phyloP scores from a whole-genome alignment of 1,284 basidiomycete species.

The Ustanciosporium gigantosporum region DNA sequence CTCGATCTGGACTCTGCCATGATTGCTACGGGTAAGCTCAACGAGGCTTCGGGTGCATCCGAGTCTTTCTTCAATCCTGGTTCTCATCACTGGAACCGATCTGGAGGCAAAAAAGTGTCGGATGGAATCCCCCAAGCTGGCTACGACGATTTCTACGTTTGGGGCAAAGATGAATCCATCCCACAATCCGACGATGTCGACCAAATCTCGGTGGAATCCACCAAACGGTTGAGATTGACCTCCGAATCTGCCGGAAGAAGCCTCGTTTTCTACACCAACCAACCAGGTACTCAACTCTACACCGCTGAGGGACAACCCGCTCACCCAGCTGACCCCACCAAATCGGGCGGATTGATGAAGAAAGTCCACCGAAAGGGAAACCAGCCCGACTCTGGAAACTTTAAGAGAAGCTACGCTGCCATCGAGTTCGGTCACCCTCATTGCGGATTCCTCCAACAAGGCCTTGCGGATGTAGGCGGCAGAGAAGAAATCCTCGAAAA shows the following conservation, averaged over 20 bases:
- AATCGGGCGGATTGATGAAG: constrained; percentile 33
- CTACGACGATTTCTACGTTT: constrained; percentile 56
- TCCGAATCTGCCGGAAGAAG: constrained; percentile 32
- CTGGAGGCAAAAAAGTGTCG: constrained; percentile 26
- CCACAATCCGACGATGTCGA: constrained; percentile 21
- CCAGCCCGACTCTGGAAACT: constrained; percentile 25
- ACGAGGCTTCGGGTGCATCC: background rate
- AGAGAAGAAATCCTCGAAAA: constrained; percentile 41
- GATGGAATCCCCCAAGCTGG: constrained; percentile 25
- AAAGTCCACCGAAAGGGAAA: constrained; percentile 27
- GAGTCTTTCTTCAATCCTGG: constrained; percentile 24
- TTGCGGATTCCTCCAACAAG: constrained; percentile 41
- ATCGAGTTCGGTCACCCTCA: constrained; percentile 57
- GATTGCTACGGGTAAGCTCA: constrained; percentile 44
- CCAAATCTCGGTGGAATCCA: constrained; percentile 17
- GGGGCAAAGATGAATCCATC: constrained; percentile 21
- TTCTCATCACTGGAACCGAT: constrained; percentile 34
- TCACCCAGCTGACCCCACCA: constrained; percentile 22
- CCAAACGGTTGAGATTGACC: constrained; percentile 22
- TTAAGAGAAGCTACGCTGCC: constrained; percentile 31
- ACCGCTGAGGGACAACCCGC: constrained; percentile 35
- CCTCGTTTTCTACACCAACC: constrained; percentile 47
- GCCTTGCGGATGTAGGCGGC: constrained; percentile 28
- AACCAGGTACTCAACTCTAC: constrained; percentile 52
- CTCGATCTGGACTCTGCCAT: constrained; percentile 36